These are phyloP conservation scores for Pittosporum tobira DNA, from an alignment of 129 eudicot genomes.

Conservation along the genomic window DNA sequence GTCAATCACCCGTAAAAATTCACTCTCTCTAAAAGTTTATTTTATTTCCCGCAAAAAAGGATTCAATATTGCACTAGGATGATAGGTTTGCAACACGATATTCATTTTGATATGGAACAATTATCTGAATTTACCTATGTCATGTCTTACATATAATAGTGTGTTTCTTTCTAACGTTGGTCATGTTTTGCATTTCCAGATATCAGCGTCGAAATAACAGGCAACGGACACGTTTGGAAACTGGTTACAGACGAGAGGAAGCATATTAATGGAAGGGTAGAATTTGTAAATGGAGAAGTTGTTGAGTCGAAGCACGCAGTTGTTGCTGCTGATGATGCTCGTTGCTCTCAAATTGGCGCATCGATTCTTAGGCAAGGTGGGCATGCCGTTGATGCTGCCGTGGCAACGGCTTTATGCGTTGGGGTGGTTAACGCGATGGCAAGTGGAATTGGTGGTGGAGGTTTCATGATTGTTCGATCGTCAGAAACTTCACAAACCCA, in stretches of 20 bases:
- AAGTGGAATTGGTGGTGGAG: constrained; percentile 95
- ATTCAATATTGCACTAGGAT: too few relatives aligned
- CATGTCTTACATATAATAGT: too few relatives aligned
- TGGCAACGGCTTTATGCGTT: constrained; percentile 67
- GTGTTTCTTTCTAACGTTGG: not conserved
- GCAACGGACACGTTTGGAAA: constrained; percentile 14
- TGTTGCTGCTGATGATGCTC: constrained; percentile 91
- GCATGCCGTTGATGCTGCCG: constrained; percentile 91
- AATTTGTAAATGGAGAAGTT: constrained; percentile 17
- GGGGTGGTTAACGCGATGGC: constrained; percentile 82
- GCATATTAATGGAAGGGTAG: constrained; percentile 11
- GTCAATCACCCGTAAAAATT: too few relatives aligned
- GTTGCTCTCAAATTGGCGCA: constrained; percentile 80
- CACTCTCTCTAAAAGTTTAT: too few relatives aligned
- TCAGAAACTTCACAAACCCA: constrained; percentile 34
- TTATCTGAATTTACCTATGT: too few relatives aligned
- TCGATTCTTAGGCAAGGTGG: constrained; percentile 60
- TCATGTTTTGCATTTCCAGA: constrained; percentile 11
- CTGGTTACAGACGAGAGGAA: constrained; percentile 8
- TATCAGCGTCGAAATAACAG: constrained; percentile 24
- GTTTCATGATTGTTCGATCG: constrained; percentile 71
- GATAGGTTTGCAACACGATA: too few relatives aligned
- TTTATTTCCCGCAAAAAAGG: too few relatives aligned
- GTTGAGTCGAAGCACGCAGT: constrained; percentile 66
- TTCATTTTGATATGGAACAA: too few relatives aligned